These are phyloP conservation scores for Gaultheria prostrata DNA, from an alignment of 148 eudicot genomes.

Conservation along the genomic window DNA sequence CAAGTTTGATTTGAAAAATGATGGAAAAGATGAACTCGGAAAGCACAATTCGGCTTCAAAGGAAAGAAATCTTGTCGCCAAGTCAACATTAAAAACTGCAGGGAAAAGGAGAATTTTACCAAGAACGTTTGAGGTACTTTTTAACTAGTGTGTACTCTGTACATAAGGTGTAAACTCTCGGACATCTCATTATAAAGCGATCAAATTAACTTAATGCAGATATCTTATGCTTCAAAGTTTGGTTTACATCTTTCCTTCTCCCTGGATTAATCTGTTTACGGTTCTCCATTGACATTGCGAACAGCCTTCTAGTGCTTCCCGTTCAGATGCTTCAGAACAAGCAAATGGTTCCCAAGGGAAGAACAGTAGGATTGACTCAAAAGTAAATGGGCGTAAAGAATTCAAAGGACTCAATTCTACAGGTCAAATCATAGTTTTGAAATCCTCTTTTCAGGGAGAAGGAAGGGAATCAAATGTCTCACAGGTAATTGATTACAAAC, in stretches of 20 bases:
- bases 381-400: neutral
- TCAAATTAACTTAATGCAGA: neutral
- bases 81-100: slow-evolving; percentile 14
- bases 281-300: neutral
- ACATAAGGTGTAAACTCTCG: neutral
- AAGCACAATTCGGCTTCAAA: slow-evolving; percentile 15
- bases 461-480: neutral
- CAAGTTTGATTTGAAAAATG: slow-evolving; percentile 16
- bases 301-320: slow-evolving; percentile 19
- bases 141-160: neutral
- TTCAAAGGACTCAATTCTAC: neutral
- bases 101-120: neutral
- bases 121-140: slow-evolving; percentile 1
- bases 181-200: slow-evolving; percentile 1
- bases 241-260: neutral
- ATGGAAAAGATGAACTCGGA: slow-evolving; percentile 18
- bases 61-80: slow-evolving; percentile 14
- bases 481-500: slow-evolving; percentile 6
- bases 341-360: neutral
- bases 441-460: neutral
- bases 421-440: neutral
- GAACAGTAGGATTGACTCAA: neutral
- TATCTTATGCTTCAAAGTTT: neutral
- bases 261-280: neutral
- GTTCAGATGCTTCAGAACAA: slow-evolving; percentile 10